These are phyloP conservation scores for Fusarium caatingaense DNA, from an alignment of 2,329 filamentous ascomycete genomes.

Conservation along the genomic window DNA sequence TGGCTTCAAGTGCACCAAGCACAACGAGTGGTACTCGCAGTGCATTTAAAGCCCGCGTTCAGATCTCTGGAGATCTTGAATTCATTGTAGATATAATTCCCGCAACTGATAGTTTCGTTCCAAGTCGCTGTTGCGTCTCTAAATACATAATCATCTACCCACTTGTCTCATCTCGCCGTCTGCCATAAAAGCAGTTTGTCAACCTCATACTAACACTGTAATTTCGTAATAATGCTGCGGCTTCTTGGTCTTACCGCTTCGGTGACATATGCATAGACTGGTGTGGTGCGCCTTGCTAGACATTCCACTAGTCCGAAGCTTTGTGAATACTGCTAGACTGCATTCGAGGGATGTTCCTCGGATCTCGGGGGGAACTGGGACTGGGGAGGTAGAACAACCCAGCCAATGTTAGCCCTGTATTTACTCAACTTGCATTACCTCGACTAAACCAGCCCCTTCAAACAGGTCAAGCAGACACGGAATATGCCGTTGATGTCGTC, in stretches of 20 bases:
- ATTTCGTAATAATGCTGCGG: background rate
- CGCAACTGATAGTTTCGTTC: background rate
- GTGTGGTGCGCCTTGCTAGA: background rate
- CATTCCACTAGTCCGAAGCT: background rate
- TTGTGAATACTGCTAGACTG: background rate
- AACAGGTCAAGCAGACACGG: background rate
- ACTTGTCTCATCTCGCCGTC: background rate
- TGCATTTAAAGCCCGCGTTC: constrained; percentile 24
- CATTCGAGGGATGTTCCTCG: background rate
- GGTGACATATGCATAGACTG: background rate
- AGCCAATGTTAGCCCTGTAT: background rate
- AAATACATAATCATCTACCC: background rate
- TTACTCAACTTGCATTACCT: background rate
- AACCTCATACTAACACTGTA: background rate
- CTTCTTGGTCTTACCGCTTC: background rate
- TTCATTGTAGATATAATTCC: background rate
- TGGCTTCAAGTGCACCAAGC: constrained; percentile 38
- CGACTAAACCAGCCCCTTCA: background rate
- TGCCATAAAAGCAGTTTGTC: background rate
- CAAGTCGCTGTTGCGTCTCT: background rate
- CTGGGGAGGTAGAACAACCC: too few relatives aligned
- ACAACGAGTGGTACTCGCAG: constrained; percentile 46
- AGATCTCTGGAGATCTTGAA: background rate
- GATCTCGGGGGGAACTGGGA: background rate
- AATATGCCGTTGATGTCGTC: background rate